phyloP scores from a whole-genome alignment of 257 asterid species.

The Nicotiana otophora region DNA sequence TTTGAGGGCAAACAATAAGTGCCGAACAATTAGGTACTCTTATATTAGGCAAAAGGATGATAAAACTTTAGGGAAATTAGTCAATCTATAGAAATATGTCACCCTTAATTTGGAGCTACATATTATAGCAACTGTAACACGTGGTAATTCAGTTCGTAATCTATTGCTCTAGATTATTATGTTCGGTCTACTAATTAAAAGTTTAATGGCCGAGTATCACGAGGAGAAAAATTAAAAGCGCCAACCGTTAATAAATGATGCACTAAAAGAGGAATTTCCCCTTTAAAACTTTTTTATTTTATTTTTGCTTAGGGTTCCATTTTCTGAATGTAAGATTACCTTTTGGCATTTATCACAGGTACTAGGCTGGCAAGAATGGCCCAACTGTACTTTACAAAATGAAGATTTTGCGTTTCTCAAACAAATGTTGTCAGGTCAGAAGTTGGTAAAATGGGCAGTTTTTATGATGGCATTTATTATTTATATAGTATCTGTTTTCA shows the following conservation, averaged over 20 bases:
- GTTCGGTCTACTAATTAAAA: no score
- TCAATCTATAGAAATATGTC: neutral
- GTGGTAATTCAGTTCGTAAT: neutral
- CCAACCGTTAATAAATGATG: neutral
- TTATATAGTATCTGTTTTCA: neutral
- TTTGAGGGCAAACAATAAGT: no score
- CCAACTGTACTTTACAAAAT: slow-evolving; percentile 7
- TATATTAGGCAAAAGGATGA: neutral
- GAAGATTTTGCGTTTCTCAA: slow-evolving; percentile 7
- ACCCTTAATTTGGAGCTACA: neutral
- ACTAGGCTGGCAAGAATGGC: slow-evolving; percentile 1
- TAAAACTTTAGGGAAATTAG: neutral
- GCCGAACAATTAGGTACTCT: no score
- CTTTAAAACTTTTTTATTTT: neutral
- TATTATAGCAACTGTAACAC: neutral
- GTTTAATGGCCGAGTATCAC: neutral
- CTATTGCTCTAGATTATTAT: no score
- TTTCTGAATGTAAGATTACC: slow-evolving; percentile 7
- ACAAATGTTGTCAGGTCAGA: slow-evolving; percentile 5
- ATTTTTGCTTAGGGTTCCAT: neutral
- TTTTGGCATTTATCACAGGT: slow-evolving; percentile 9
- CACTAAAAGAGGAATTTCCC: neutral
- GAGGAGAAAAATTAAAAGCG: neutral
- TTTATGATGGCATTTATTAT: neutral
- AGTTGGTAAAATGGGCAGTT: slow-evolving; percentile 1